phyloP scores from a whole-genome alignment of 1,284 basidiomycete genomes.

The Exobasidium cylindrosporum region DNA sequence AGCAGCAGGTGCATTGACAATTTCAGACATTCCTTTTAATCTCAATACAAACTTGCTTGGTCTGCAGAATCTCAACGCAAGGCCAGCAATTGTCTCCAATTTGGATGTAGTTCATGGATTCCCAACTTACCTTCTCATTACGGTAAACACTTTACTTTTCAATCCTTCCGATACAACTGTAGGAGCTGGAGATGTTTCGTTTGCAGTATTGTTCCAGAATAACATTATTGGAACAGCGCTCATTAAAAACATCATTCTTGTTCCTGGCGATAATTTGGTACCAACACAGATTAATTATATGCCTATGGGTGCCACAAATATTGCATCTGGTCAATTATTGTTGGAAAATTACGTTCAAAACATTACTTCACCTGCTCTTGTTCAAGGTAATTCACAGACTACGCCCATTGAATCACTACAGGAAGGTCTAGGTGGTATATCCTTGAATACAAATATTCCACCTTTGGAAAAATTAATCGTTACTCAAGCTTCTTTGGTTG shows the following conservation, averaged over 20 bases:
- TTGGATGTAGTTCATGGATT: conserved; percentile 72
- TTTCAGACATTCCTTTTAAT: conserved; percentile 65
- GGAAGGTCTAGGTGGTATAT: conserved; percentile 66
- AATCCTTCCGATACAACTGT: conserved; percentile 68
- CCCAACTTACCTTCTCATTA: conserved; percentile 69
- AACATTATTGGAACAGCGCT: conserved; percentile 65
- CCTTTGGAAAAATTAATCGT: conserved; percentile 68
- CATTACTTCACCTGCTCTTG: conserved; percentile 63
- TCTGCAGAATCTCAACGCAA: conserved; percentile 67
- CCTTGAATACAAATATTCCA: conserved; percentile 66
- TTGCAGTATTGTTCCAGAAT: conserved; percentile 64
- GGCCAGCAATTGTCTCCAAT: conserved; percentile 64
- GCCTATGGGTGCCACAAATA: conserved; percentile 63
- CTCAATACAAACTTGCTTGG: conserved; percentile 67
- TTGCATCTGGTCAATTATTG: conserved; percentile 63
- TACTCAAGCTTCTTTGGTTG: conserved; percentile 49
- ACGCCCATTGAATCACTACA: conserved; percentile 69
- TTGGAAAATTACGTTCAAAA: conserved; percentile 73
- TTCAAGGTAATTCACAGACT: conserved; percentile 64
- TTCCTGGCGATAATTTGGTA: conserved; percentile 35
- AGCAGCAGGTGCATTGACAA: conserved; percentile 66
- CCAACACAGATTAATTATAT: conserved; percentile 65
- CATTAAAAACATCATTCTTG: conserved; percentile 57
- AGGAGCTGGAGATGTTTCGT: conserved; percentile 67
- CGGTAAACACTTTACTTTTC: conserved; percentile 58